These are phyloP conservation scores for Copromyces sp. DNA, from an alignment of 495 filamentous ascomycete species.

Conservation along the genomic window DNA sequence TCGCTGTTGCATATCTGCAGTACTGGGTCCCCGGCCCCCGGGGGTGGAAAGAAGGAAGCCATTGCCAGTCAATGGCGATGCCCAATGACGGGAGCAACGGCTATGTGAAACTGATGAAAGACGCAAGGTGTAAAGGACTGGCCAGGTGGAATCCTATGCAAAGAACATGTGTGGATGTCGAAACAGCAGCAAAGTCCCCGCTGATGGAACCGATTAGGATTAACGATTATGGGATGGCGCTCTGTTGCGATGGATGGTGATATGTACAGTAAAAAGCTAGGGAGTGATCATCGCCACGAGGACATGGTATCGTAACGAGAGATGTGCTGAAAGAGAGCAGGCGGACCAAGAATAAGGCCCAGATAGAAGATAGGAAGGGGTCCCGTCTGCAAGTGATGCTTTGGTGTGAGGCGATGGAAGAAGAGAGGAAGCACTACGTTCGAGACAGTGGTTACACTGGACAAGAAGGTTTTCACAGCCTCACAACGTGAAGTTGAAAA, in stretches of 20 bases:
- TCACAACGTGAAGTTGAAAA: not conserved
- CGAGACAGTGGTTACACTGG: not conserved
- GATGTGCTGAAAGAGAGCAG: not conserved
- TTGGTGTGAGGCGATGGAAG: not conserved
- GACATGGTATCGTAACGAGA: not conserved
- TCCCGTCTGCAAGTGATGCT: not conserved
- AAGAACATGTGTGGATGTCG: not conserved
- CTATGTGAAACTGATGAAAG: not conserved
- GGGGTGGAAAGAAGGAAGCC: conserved; percentile 19
- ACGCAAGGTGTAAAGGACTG: not conserved
- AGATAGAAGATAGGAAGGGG: not conserved
- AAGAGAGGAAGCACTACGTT: not conserved
- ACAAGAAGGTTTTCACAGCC: not conserved
- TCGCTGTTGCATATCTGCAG: conserved; percentile 8
- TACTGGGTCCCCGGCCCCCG: conserved; percentile 16
- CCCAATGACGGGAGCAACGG: not conserved
- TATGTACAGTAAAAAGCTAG: not conserved
- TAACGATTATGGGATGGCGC: not conserved
- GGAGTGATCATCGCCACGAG: not conserved
- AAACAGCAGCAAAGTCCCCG: not conserved
- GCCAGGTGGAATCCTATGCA: not conserved
- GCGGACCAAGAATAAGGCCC: not conserved
- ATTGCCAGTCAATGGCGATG: conserved; percentile 4
- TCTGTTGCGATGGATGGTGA: not conserved
- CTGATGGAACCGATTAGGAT: not conserved